Percentiles rank a stretch among this genome's conserved stretches.
phyloP scores from a whole-genome alignment of 345 rosid genomes.

The Brassica cretica region DNA sequence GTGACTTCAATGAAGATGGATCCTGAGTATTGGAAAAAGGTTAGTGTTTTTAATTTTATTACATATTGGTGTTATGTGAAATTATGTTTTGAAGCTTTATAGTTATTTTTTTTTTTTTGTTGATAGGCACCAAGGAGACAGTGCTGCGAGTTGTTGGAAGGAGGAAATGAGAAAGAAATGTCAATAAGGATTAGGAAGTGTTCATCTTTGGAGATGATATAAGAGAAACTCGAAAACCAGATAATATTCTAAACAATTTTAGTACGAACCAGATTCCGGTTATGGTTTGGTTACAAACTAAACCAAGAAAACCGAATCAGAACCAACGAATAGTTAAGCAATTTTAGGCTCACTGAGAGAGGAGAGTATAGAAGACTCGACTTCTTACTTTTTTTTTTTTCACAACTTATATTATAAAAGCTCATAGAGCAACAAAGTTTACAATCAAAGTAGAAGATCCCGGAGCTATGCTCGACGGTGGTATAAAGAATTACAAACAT shows the following conservation, averaged over 20 bases:
- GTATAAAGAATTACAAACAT: no score
- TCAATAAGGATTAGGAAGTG: slow-evolving; percentile 68
- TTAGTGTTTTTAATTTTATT: slow-evolving; percentile 6
- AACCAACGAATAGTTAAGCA: not conserved
- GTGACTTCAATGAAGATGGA: slow-evolving; percentile 62
- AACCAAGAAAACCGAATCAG: not conserved
- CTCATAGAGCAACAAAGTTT: no score
- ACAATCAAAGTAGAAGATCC: no score
- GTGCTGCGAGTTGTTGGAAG: slow-evolving; percentile 58
- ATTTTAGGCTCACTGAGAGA: not conserved
- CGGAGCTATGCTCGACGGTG: no score
- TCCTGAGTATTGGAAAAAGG: slow-evolving; percentile 68
- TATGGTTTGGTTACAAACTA: not conserved
- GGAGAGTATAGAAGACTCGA: not conserved
- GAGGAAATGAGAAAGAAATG: slow-evolving; percentile 38
- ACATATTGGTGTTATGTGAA: not conserved
- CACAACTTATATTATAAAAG: not conserved
- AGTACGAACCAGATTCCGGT: not conserved
- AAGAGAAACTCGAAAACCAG: slow-evolving; percentile 9
- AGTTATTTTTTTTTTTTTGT: not conserved
- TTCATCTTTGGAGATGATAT: slow-evolving; percentile 47
- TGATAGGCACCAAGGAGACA: slow-evolving; percentile 59
- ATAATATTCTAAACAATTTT: not conserved
- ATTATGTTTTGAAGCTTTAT: not conserved
- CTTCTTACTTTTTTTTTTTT: not conserved